Base-by-base conservation (phyloP, 2,329 filamentous ascomycete species). In the Fusarium sp. region DNA sequence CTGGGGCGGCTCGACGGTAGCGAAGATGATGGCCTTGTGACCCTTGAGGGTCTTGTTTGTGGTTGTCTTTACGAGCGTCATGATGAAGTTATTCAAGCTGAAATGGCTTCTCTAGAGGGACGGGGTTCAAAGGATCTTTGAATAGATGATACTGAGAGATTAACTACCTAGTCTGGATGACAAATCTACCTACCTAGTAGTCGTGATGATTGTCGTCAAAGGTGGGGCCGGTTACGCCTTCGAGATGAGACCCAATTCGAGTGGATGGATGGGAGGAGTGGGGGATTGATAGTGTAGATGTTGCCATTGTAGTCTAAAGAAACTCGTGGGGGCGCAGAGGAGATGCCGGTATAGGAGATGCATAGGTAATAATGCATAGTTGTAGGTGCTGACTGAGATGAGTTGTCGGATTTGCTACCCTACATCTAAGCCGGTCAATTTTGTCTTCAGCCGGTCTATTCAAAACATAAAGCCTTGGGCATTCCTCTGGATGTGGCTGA, bases 1-100 rank as follows among this genome's bases (percentile, higher is more conserved):
- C 0, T 68, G 32, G 0, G 79, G 71, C 0, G 74, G 72, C 3
- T 70, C 62, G 44, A 64, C 70, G 1, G 76, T 74, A 4, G 74
- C 63, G 7, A 82, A 60, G 46, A 83, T 67, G 24, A 85, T 63
- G 25, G 84, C 77, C 61, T 80, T 81, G 71, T 85, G 82, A 39
- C 80, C 81, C n/a, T 74, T 74, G 41, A 83, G 75, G 32, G 78
- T 77, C 47, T 70, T 73, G 70, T 80, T 79, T 1, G 58, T 61
- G 39, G 5, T 36, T 1, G 47, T 41, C 7, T 19, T 56, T 47
- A 67, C 26, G 19, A 70, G 48, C 3, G 65, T 69, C 69, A 71
- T 71, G 31, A 0, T 25, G n/a, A 19, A 8, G 0, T 10, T 10
- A 1, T 6, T 8, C 1, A 4, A 5, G 2, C 4, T 13, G 7